Base-by-base conservation (phyloP, 345 rosid genomes). In the Tarenaya hassleriana region DNA sequence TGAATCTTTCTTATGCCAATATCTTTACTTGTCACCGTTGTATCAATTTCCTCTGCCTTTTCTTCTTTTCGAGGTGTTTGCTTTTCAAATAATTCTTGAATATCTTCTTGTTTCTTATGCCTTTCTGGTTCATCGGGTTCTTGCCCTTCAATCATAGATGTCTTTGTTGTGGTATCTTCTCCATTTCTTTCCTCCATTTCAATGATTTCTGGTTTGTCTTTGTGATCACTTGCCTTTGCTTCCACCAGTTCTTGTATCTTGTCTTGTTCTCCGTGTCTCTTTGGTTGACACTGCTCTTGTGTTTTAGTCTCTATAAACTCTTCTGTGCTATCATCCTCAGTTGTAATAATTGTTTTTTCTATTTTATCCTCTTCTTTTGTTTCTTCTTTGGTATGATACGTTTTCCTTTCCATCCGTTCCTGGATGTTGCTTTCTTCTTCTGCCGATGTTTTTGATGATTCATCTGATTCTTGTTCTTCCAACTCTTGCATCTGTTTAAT, bases 201-300 rank as follows among this genome's bases (percentile, higher is more conserved):
- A n/a, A n/a, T n/a, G n/a, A n/a, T n/a, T n/a, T n/a, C n/a, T 60
- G 1, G 42, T 4, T 41, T 7, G 35, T 10, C 52, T 52, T n/a
- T 21, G 13, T 43, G 8, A 32, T 20, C 52, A 16, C 14, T 0
- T 12, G 1, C 16, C 44, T 34, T 61, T 43, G 0, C 43, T 58
- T 43, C 15, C 11, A 11, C 5, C 50, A 50, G 14, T 47, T 24
- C 34, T 13, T 47, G 34, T 47, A 34, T 45, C 47, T 45, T 37
- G 5, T 45, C 66, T 24, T 7, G 20, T 9, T 13, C 41, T 61
- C 11, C 20, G 10, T 17, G 1, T 52, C 29, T 33, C 4, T 16
- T 16, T 13, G 45, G 16, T 47, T 45, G 41, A 45, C 33, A 32
- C 47, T 15, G 43, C 47, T 62, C 55, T 62, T 55, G 42, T 35